Conservation (phyloP, 345 rosid species). For the Lumnitzera littorea region DNA sequence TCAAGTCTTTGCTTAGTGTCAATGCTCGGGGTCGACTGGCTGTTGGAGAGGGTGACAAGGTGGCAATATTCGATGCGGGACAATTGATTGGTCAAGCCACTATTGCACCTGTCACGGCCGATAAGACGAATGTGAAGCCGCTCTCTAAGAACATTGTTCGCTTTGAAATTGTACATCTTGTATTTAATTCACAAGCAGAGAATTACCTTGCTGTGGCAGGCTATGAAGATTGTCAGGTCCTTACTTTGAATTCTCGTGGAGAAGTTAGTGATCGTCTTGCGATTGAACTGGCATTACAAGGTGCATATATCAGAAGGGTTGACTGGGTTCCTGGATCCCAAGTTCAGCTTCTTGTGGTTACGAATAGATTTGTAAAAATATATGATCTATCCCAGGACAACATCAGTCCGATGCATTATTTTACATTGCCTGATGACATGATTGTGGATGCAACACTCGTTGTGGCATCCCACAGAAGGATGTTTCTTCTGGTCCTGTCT, state of each 20-base stretch:
- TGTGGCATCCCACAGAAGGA: conserved; percentile 72
- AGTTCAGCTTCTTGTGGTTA: conserved; percentile 83
- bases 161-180: conserved; percentile 93
- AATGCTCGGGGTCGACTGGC: conserved; percentile 93
- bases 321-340: conserved; percentile 98
- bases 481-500: conserved; percentile 83
- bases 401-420: conserved; percentile 90
- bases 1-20: conserved; percentile 91
- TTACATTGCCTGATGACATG: conserved; percentile 71
- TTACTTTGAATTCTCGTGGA: conserved; percentile 85
- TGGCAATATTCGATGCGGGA: conserved; percentile 89
- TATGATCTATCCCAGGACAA: conserved; percentile 94
- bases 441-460: conserved; percentile 85
- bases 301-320: conserved; percentile 79
- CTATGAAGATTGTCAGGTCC: conserved; percentile 95
- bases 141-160: conserved; percentile 91
- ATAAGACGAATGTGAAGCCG: conserved; percentile 93
- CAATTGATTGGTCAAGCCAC: conserved; percentile 92
- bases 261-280: conserved; percentile 96
- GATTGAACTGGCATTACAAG: conserved; percentile 92
- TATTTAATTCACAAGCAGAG: conserved; percentile 72
- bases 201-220: conserved; percentile 97
- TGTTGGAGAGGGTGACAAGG: conserved; percentile 99
- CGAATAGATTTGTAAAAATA: conserved; percentile 87
- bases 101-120: conserved; percentile 81